Evolutionary conservation across 495 filamentous ascomycete species (phyloP), one percentile per base, ranked within the genome.

Genomic region (Aspergillus indologenus): DNA sequence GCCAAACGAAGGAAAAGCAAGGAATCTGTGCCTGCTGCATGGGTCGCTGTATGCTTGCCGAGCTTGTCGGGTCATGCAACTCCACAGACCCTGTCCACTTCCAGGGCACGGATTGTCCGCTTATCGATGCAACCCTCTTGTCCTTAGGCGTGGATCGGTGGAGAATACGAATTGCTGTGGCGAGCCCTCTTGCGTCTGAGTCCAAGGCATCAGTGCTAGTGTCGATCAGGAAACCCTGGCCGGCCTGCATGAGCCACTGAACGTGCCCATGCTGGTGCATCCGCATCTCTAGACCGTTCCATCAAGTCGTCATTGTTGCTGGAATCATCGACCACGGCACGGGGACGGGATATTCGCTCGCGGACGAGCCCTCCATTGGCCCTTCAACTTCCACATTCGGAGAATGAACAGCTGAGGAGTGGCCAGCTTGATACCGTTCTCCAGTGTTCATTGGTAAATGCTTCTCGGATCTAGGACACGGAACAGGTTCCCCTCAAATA

Each of bases 401-500:
- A 56, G 40, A 59, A 55, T 48, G 62, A 31, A 45, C 53, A 61
- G 56, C 53, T 59, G 61, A 64, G 48, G 53, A 40, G 42, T 56
- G 50, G 45, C 24, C 54, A 53, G 31, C 55, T 61, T 49, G n/a
- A 64, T 61, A 54, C 23, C 56, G 57, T 55, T 20, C 19, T 40
- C 40, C 53, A 11, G n/a, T 54, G 29, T 31, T 65, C 58, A 68
- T 68, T 65, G 61, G 66, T 51, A 68, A 59, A 19, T 45, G 26
- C 23, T 53, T 47, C n/a, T 45, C 29, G 47, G 40, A 45, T 40
- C 47, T 61, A 58, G 46, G 45, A 11, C 50, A 20, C 43, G 61
- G 57, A 53, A 50, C 31, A 19, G 26, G 42, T 56, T 53, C 61
- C 54, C 45, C 26, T 18, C 29, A 6, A n/a, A 62, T 60, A 53